These are phyloP conservation scores for Melastoma malabathricum DNA, from an alignment of 345 rosid species.

Conservation along the genomic window DNA sequence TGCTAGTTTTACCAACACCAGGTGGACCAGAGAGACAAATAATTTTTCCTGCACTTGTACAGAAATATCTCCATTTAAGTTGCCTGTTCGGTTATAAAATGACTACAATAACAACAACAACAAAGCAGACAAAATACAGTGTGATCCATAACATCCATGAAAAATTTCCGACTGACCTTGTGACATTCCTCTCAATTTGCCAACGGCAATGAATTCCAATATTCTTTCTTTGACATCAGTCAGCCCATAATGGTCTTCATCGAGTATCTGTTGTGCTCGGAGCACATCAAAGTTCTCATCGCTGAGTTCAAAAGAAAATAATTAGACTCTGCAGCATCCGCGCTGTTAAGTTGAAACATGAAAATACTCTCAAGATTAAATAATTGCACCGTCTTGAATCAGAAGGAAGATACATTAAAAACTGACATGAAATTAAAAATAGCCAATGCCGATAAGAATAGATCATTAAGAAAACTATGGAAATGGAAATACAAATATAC, in stretches of 20 bases:
- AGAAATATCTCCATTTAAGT: slow-evolving; percentile 1
- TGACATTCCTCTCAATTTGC: slow-evolving; percentile 91
- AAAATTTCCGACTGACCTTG: slow-evolving; percentile 45
- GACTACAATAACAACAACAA: slow-evolving; percentile 7
- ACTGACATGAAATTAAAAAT: too few species aligned
- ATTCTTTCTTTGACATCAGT: slow-evolving; percentile 96
- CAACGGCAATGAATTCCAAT: slow-evolving; percentile 96
- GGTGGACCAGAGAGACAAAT: slow-evolving; percentile 99
- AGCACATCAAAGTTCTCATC: slow-evolving; percentile 92
- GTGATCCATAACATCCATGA: not conserved
- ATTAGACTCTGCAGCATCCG: not conserved
- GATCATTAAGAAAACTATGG: too few species aligned
- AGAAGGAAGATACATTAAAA: too few species aligned
- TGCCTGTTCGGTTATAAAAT: too few species aligned
- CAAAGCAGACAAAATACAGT: not conserved
- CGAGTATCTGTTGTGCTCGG: slow-evolving; percentile 78
- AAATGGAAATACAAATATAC: too few species aligned
- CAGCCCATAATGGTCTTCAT: slow-evolving; percentile 98
- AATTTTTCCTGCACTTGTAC: slow-evolving; percentile 65
- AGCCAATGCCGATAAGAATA: too few species aligned
- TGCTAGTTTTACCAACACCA: slow-evolving; percentile 99
- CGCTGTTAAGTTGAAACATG: not conserved
- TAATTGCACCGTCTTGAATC: not conserved
- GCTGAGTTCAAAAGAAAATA: slow-evolving; percentile 22
- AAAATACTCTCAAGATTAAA: slow-evolving; percentile 3